Conservation (phyloP, 176 grass and related monocot species). For the Musa beccarii region DNA sequence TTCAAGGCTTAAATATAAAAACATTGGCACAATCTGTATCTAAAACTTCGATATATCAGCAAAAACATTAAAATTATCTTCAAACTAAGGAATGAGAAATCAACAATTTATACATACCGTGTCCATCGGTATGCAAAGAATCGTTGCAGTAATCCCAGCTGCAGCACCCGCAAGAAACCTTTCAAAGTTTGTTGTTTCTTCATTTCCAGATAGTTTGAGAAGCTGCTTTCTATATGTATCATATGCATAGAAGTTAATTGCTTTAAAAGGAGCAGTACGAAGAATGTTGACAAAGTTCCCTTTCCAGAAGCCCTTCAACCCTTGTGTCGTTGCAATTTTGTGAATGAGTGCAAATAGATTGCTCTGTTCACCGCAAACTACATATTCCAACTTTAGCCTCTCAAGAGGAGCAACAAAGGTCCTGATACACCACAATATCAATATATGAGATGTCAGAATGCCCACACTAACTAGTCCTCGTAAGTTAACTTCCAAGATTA, state of each 20-base stretch:
- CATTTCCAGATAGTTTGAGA: slow-evolving; percentile 70
- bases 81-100: neutral
- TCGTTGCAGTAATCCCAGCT: slow-evolving; percentile 77
- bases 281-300: slow-evolving; percentile 98
- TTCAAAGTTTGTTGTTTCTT: slow-evolving; percentile 94
- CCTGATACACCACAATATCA: slow-evolving; percentile 30
- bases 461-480: neutral
- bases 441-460: neutral
- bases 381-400: slow-evolving; percentile 95
- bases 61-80: neutral
- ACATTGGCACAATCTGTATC: neutral
- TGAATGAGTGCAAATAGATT: slow-evolving; percentile 79
- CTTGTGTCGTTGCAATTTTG: slow-evolving; percentile 66
- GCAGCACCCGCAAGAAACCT: slow-evolving; percentile 86
- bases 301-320: slow-evolving; percentile 92
- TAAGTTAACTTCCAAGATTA: neutral
- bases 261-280: slow-evolving; percentile 94
- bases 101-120: slow-evolving; percentile 48
- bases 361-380: slow-evolving; percentile 82
- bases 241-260: slow-evolving; percentile 96
- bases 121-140: slow-evolving; percentile 93
- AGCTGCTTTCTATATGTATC: slow-evolving; percentile 89
- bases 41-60: neutral
- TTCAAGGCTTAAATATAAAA: neutral
- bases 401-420: slow-evolving; percentile 96